Percentiles rank a stretch among this genome's conserved stretches.
Conservation (phyloP, 306 rosid genomes). For the Vigna mungo region DNA sequence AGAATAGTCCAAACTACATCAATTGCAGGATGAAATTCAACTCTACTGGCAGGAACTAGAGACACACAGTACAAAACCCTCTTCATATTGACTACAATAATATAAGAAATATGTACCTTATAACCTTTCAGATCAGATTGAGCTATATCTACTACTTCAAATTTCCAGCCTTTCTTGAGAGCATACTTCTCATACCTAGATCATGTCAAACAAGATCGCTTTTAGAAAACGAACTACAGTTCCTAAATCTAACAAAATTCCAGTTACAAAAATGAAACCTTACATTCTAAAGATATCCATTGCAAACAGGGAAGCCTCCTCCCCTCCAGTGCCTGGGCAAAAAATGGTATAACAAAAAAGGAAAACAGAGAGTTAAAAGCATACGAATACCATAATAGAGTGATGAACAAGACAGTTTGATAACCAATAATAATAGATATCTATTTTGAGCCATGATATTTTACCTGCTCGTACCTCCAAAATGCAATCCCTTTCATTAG, state of each 20-base stretch:
- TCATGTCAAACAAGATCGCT: constrained; percentile 23
- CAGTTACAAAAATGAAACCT: constrained; percentile 40
- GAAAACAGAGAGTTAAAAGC: constrained; percentile 10
- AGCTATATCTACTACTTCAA: constrained; percentile 80
- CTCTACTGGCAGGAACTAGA: constrained; percentile 5
- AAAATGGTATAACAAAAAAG: constrained; percentile 26
- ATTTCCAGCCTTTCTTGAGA: constrained; percentile 80
- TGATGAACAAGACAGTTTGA: constrained; percentile 24
- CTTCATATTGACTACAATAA: neutral
- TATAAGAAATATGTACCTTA: constrained; percentile 60
- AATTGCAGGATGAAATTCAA: constrained; percentile 24
- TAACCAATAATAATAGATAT: constrained; percentile 15
- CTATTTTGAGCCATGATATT: constrained; percentile 36
- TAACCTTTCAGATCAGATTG: constrained; percentile 85
- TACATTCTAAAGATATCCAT: constrained; percentile 93
- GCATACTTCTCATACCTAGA: constrained; percentile 88
- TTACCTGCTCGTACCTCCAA: constrained; percentile 98
- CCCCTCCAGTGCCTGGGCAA: constrained; percentile 84
- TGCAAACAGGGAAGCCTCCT: constrained; percentile 95
- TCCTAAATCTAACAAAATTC: constrained; percentile 34
- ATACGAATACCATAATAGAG: constrained; percentile 17
- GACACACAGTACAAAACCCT: constrained; percentile 21
- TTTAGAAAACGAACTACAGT: constrained; percentile 36
- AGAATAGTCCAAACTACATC: constrained; percentile 38
- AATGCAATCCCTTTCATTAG: constrained; percentile 94